Base-by-base conservation (phyloP, 257 asterid genomes). In the Fraxinus americana region DNA sequence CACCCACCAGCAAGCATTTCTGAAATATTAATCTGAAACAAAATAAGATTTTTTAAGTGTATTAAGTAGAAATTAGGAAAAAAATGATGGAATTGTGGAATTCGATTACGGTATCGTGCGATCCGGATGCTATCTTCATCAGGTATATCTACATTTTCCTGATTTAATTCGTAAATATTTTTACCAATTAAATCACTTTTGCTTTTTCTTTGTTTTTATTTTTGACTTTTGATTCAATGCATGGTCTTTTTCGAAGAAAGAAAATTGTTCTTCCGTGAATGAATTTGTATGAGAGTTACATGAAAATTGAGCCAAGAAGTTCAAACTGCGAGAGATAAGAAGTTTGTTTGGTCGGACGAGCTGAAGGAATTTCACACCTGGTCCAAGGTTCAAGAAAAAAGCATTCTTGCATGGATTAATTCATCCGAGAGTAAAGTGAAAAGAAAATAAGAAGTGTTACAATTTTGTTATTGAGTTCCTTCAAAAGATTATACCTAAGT, bases 111-210 rank as follows among this genome's bases (percentile, higher is more conserved):
- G 72, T 79, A 25, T 35, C 52, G 0, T 74, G 83, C 79, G 79
- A 78, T 45, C 1, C 79, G 3, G 79, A 39, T 50, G 50, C 75
- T 67, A 74, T 67, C 72, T 79, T 52, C n/a, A 71, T 74, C 75
- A 79, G 83, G 83, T 79, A 73, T 67, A 50, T 17, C 9, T 17
- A 7, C 77, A 73, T 52, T 73, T 4, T 66, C 54, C 54, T 14
- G 19, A 45, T 45, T 45, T 13, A 45, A 13, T 45, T 13, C 54
- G 19, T 45, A 2, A 12, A 14, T 43, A 43, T 45, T 3, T 45
- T 13, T 45, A 45, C n/a, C 19, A 14, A 14, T 45, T 45, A 13
- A 45, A 0, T 45, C 54, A 2, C 54, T 13, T 48, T 48, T 48
- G 14, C 14, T 48, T 7, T 48, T 19, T 48, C 57, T 14, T 14